Evolutionary conservation across 2,329 filamentous ascomycete species (phyloP).

Genomic region (Hirsutella rhossiliensis): DNA sequence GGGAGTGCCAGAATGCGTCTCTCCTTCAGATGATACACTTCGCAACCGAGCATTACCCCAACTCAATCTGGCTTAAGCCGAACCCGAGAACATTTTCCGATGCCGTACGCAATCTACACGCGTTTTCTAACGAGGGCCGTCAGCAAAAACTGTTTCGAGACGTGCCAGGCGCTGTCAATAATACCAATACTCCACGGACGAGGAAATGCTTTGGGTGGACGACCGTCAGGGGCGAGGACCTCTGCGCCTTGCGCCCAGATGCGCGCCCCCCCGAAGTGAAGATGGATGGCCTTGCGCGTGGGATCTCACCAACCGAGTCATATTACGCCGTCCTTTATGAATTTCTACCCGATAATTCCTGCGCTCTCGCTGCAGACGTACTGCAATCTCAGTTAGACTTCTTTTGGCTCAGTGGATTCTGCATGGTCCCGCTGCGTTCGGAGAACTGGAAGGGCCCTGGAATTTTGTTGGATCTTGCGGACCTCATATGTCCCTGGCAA

Average conservation of each 20-base stretch:
- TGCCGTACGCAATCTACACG: not conserved
- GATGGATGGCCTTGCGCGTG: not conserved
- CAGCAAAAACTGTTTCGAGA: not conserved
- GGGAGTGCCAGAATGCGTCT: constrained; percentile 1
- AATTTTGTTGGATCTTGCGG: constrained; percentile 1
- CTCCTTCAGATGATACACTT: constrained; percentile 1
- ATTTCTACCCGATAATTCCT: not conserved
- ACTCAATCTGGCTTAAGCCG: constrained; percentile 1
- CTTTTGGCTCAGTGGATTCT: constrained; percentile 1
- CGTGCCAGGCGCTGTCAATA: not conserved
- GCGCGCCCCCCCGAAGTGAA: not conserved
- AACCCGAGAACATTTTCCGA: not conserved
- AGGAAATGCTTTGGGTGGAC: constrained; percentile 1
- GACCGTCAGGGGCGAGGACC: not conserved
- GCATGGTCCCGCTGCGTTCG: not conserved
- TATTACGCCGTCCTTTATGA: not conserved
- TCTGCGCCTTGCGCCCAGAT: not conserved
- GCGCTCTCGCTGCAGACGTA: not conserved
- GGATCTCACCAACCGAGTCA: not conserved
- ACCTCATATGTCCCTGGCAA: constrained; percentile 1
- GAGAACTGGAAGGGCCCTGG: constrained; percentile 1
- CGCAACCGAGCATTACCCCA: constrained; percentile 1
- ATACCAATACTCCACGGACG: not conserved
- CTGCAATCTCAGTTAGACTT: not conserved
- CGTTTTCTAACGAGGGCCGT: constrained; percentile 1